Evolutionary conservation across 2,329 filamentous ascomycete species (phyloP).

Genomic region (Elsinoe necatrix): DNA sequence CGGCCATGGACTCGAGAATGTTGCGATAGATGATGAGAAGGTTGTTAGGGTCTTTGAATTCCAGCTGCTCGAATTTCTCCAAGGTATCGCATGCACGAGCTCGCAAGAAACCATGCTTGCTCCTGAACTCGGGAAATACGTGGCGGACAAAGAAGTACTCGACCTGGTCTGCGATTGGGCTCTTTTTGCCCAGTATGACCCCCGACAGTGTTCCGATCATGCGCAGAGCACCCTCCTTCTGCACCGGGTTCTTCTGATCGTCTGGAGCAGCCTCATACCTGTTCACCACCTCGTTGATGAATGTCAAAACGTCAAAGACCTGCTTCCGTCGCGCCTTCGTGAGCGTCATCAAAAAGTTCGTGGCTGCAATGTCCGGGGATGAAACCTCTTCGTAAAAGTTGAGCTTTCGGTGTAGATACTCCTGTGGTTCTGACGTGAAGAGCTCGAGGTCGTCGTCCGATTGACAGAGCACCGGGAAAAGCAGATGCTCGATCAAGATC

Average conservation of each 20-base stretch:
- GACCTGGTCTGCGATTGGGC: slow-evolving; percentile 91
- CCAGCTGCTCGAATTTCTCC: slow-evolving; percentile 94
- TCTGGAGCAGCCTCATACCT: slow-evolving; percentile 79
- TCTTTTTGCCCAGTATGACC: slow-evolving; percentile 95
- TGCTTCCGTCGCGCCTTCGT: slow-evolving; percentile 94
- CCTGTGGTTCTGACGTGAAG: slow-evolving; percentile 88
- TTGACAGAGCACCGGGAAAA: slow-evolving; percentile 92
- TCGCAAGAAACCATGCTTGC: slow-evolving; percentile 80
- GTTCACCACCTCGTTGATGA: slow-evolving; percentile 91
- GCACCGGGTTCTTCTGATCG: slow-evolving; percentile 83
- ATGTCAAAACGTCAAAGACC: slow-evolving; percentile 87
- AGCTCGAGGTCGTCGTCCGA: slow-evolving; percentile 86
- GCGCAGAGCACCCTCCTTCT: slow-evolving; percentile 90
- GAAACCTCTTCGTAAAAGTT: slow-evolving; percentile 98
- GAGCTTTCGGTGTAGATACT: slow-evolving; percentile 93
- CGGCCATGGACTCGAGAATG: slow-evolving; percentile 94
- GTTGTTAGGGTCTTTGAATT: slow-evolving; percentile 95
- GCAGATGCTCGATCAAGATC: slow-evolving; percentile 83
- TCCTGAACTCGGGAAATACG: slow-evolving; percentile 96
- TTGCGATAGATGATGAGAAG: slow-evolving; percentile 93
- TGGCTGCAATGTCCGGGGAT: slow-evolving; percentile 87
- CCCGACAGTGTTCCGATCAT: slow-evolving; percentile 96
- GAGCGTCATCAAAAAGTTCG: slow-evolving; percentile 89
- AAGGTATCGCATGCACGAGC: slow-evolving; percentile 94
- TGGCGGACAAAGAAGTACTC: slow-evolving; percentile 98